Conservation (phyloP, 495 filamentous ascomycete species). For the Lasiosphaeria miniovina region DNA sequence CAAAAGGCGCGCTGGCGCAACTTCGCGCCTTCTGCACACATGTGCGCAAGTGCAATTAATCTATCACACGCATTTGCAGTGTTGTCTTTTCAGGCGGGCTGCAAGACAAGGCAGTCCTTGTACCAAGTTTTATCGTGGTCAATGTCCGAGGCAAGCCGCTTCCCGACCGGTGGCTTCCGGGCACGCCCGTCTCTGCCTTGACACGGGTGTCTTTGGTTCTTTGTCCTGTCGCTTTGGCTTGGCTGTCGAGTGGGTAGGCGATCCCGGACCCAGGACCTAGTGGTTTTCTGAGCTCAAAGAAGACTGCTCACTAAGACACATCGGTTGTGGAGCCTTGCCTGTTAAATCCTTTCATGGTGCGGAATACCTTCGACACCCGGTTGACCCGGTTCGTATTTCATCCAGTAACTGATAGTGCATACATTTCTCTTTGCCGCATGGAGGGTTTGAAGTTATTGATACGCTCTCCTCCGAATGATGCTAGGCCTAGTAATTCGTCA, state of each 20-base stretch:
- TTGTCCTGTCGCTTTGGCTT: neutral
- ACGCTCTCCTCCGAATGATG: too few species aligned
- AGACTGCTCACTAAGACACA: neutral
- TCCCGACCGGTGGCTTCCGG: neutral
- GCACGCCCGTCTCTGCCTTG: neutral
- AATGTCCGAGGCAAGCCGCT: neutral
- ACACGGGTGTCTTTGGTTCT: too few species aligned
- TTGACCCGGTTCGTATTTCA: neutral
- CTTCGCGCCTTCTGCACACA: neutral
- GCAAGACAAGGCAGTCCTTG: too few species aligned
- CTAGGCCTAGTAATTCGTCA: too few species aligned
- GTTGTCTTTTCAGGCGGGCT: neutral
- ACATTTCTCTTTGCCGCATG: too few species aligned
- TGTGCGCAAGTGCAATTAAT: constrained; percentile 1
- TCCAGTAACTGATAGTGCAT: too few species aligned
- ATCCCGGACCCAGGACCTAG: constrained; percentile 8
- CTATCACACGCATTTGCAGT: neutral
- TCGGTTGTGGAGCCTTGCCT: constrained; percentile 2
- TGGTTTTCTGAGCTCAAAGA: neutral
- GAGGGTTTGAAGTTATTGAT: too few species aligned
- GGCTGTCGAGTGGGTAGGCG: neutral
- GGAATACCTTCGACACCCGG: neutral
- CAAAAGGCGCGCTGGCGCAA: neutral
- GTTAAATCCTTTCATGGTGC: neutral
- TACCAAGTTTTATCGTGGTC: neutral